Conservation (phyloP, 1,139 yeast genomes). For the Geotrichum cucujoidarum region DNA sequence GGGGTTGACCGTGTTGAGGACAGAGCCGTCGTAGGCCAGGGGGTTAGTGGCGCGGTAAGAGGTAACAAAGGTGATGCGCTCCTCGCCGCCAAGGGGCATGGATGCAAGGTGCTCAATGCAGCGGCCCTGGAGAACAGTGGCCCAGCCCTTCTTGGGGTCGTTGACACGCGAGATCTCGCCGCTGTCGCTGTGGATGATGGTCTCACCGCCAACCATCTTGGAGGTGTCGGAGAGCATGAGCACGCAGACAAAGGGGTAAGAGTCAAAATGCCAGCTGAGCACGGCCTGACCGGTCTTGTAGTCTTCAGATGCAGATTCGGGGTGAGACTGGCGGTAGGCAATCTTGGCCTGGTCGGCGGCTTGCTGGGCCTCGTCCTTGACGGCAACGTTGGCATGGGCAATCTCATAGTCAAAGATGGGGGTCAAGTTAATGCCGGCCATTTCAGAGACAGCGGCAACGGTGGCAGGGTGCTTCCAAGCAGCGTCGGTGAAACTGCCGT, state of each 20-base stretch:
- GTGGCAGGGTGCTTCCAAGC: slow-evolving; percentile 58
- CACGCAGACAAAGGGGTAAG: slow-evolving; percentile 61
- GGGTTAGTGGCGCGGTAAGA: slow-evolving; percentile 44
- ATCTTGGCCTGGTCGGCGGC: slow-evolving; percentile 15
- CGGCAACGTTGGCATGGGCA: slow-evolving; percentile 47
- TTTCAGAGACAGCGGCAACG: slow-evolving; percentile 44
- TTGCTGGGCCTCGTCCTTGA: slow-evolving; percentile 28
- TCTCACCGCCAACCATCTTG: slow-evolving; percentile 57
- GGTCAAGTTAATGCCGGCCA: slow-evolving; percentile 55
- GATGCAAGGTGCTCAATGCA: slow-evolving; percentile 54
- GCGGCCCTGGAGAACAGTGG: slow-evolving; percentile 54
- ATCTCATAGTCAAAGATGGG: slow-evolving; percentile 52
- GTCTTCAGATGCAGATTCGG: slow-evolving; percentile 40
- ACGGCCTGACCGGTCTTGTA: slow-evolving; percentile 24
- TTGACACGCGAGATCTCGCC: slow-evolving; percentile 46
- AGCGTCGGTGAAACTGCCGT: slow-evolving; percentile 44
- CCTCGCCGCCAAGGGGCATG: slow-evolving; percentile 48
- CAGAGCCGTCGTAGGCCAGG: slow-evolving; percentile 39
- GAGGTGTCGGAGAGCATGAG: slow-evolving; percentile 55
- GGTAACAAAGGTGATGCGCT: slow-evolving; percentile 51
- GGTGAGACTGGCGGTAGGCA: slow-evolving; percentile 39
- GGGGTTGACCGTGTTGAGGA: slow-evolving; percentile 43
- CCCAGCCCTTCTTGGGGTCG: slow-evolving; percentile 52
- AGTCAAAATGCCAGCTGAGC: slow-evolving; percentile 53
- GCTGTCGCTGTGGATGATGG: slow-evolving; percentile 44